Evolutionary conservation across 2,329 filamentous ascomycete species (phyloP), one percentile per base, ranked within the genome.

Genomic region (Fusarium sp.): DNA sequence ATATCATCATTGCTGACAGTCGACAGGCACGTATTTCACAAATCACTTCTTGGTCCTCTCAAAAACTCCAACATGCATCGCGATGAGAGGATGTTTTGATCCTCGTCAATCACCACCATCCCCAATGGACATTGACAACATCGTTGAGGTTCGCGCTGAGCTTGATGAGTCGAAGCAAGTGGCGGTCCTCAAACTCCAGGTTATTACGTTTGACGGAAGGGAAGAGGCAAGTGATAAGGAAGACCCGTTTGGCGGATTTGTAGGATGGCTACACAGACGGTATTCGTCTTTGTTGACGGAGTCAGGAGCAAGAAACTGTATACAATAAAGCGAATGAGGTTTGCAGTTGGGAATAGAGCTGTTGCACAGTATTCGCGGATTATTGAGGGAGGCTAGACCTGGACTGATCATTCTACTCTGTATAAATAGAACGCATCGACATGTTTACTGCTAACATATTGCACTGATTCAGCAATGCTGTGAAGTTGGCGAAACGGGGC

Each of bases 241-340:
- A 1, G 69, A 73, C 18, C 73, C 71, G 1, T 69, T 74, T 32
- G 66, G 63, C 1, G 71, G 73, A 0, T 15, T 75, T 13, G 56
- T 17, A 7, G 71, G 69, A n/a, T 75, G 71, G 65, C 40, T 75
- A 17, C 73, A 75, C 13, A 50, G 41, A 15, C 44, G 54, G 9
- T 75, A 75, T 57, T 46, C 73, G 1, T 60, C 40, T 9, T 40
- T 75, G 13, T 17, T 75, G 2, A 58, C 74, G 7, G 70, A 75
- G 48, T 61, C 73, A 6, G 73, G 40, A 80, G 63, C 60, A 1
- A 69, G 52, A 12, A 63, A 75, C 15, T 74, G 73, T 30, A 30
- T 30, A 30, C 30, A 11, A 30, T 30, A 11, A 30, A 30, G 30
- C 23, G 30, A 11, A 30, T 30, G 30, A 23, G 30, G 30, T 11